Evolutionary conservation across 768 basidiomycete genomes (phyloP).

Genomic region (Phlegmacium glaucopus): DNA sequence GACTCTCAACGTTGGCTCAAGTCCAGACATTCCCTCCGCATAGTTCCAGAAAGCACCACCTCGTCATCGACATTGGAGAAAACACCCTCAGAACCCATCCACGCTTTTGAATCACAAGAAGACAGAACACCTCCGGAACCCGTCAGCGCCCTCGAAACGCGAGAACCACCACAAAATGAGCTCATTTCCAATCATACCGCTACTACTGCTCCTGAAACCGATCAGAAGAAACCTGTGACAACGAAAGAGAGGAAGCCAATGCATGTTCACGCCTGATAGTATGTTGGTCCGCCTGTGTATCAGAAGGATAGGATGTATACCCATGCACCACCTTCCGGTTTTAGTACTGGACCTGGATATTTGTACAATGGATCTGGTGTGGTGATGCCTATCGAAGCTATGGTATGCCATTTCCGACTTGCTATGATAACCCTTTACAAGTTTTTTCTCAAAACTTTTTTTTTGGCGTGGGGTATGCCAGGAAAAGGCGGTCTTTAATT

Average conservation of each 20-base stretch:
- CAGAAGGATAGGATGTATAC: slow-evolving; percentile 93
- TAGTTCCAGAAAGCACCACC: no score
- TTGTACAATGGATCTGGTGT: slow-evolving; percentile 95
- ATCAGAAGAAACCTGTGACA: slow-evolving; percentile 43
- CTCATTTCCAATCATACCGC: slow-evolving; percentile 17
- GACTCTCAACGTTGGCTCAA: no score
- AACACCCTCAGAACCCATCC: no score
- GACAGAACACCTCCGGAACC: no score
- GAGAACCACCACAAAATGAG: slow-evolving; percentile 44
- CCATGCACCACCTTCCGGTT: slow-evolving; percentile 79
- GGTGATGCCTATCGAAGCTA: slow-evolving; percentile 96
- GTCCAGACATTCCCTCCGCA: no score
- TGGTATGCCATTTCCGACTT: no score
- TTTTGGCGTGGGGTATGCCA: slow-evolving; percentile 77
- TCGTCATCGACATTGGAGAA: no score
- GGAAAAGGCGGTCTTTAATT: slow-evolving; percentile 90
- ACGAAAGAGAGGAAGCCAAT: slow-evolving; percentile 80
- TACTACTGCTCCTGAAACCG: slow-evolving; percentile 14
- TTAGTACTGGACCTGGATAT: slow-evolving; percentile 93
- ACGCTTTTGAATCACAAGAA: no score
- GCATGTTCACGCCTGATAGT: slow-evolving; percentile 81
- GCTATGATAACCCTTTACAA: neutral
- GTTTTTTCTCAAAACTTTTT: neutral
- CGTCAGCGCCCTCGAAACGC: slow-evolving; percentile 39
- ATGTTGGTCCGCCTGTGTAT: slow-evolving; percentile 94